These are phyloP conservation scores for Aspergillus diversus DNA, from an alignment of 495 filamentous ascomycete species.

Conservation along the genomic window DNA sequence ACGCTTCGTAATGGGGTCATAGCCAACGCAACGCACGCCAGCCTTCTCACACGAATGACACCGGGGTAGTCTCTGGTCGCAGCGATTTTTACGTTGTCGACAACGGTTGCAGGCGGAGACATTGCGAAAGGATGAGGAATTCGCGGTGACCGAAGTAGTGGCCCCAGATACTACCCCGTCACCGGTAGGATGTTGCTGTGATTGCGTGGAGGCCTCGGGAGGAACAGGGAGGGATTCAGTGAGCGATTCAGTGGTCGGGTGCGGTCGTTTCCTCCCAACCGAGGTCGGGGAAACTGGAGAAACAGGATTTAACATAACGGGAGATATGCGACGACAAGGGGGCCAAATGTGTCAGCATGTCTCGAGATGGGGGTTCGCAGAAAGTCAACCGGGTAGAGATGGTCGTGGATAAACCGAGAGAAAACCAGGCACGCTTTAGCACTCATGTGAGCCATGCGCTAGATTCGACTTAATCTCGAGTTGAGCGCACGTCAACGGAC, in stretches of 20 bases:
- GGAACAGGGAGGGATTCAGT: constrained; percentile 27
- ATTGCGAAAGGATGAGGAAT: constrained; percentile 77
- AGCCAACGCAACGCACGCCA: constrained; percentile 85
- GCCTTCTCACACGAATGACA: constrained; percentile 93
- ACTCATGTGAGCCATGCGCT: constrained; percentile 40
- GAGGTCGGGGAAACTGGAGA: constrained; percentile 42
- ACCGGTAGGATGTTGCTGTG: constrained; percentile 15
- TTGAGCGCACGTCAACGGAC: constrained; percentile 1
- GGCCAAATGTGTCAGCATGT: constrained; percentile 42
- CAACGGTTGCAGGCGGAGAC: constrained; percentile 96
- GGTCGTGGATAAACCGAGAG: constrained; percentile 18
- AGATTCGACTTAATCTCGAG: constrained; percentile 1
- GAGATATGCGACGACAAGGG: constrained; percentile 29
- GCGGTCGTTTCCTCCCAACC: constrained; percentile 48
- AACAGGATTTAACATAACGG: constrained; percentile 45
- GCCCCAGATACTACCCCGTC: constrained; percentile 26
- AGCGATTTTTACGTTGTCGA: constrained; percentile 88
- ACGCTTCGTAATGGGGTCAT: constrained; percentile 93
- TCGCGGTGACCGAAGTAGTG: constrained; percentile 30
- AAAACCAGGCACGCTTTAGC: constrained; percentile 33
- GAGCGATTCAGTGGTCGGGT: constrained; percentile 32
- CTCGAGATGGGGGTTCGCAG: constrained; percentile 32
- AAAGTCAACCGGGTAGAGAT: constrained; percentile 16
- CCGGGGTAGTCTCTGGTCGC: constrained; percentile 87
- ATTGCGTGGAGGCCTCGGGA: constrained; percentile 22